Percentiles rank a stretch among this genome's conserved stretches.
Evolutionary conservation across 305 asterid species (phyloP).

Genomic region (Fraxinus dipetala): DNA sequence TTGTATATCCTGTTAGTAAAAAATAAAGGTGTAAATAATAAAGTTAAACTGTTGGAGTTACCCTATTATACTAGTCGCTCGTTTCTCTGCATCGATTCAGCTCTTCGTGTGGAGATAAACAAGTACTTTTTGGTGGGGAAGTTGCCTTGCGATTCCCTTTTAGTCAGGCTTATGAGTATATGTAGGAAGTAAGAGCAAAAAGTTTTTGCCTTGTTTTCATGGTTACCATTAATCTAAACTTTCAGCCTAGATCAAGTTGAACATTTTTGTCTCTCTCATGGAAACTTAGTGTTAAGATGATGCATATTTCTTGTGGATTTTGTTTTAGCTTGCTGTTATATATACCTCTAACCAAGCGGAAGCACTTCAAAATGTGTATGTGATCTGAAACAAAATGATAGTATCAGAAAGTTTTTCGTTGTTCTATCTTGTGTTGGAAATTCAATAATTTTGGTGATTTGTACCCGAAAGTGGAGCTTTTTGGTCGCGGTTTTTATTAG

Average conservation of each 20-base stretch:
- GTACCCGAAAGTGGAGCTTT: conserved; percentile 7
- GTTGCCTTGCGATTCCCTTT: background rate
- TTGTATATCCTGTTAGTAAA: background rate
- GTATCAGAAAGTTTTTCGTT: background rate
- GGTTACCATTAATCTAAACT: background rate
- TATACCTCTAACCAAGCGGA: background rate
- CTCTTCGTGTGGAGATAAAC: background rate
- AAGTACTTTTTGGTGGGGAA: background rate
- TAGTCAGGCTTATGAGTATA: background rate
- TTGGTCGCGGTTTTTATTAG: background rate
- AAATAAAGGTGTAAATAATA: background rate
- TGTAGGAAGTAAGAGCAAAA: background rate
- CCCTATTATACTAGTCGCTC: background rate
- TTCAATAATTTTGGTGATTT: background rate
- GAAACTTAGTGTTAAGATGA: background rate
- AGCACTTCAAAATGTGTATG: background rate
- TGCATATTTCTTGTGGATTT: background rate
- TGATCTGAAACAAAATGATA: background rate
- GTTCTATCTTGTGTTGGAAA: background rate
- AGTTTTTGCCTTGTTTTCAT: background rate
- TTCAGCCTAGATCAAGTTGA: background rate
- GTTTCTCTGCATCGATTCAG: background rate
- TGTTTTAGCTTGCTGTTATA: background rate
- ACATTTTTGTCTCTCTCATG: background rate
- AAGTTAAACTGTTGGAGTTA: conserved; percentile 2